Percentiles rank a stretch among this genome's conserved stretches.
These are phyloP conservation scores for Psophocarpus tetragonolobus DNA, from an alignment of 306 rosid genomes.

Conservation along the genomic window DNA sequence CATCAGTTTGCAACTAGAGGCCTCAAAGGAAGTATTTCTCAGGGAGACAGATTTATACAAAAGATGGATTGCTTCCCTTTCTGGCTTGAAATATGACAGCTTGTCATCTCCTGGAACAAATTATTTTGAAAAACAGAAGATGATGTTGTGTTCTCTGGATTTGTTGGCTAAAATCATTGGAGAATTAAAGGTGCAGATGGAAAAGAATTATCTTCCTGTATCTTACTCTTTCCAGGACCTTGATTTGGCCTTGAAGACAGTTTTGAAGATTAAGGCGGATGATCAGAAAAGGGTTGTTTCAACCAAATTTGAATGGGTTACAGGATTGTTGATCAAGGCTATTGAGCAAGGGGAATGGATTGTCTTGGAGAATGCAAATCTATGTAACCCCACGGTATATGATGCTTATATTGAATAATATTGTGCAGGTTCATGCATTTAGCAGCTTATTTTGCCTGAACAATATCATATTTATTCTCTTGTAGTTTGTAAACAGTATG, in stretches of 20 bases:
- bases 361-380: slow-evolving; percentile 89
- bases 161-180: slow-evolving; percentile 58
- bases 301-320: slow-evolving; percentile 89
- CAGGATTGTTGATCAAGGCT: slow-evolving; percentile 76
- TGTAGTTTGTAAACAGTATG: background rate
- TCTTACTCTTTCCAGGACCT: slow-evolving; percentile 55
- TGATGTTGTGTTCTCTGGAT: slow-evolving; percentile 49
- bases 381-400: slow-evolving; percentile 90
- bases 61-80: slow-evolving; percentile 59
- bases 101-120: slow-evolving; percentile 41
- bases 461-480: background rate
- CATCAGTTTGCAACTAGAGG: slow-evolving; percentile 50
- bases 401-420: background rate
- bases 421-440: slow-evolving; percentile 1
- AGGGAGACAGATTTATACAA: slow-evolving; percentile 42
- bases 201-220: slow-evolving; percentile 33
- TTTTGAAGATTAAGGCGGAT: slow-evolving; percentile 64
- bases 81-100: slow-evolving; percentile 44
- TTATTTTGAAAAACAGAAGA: slow-evolving; percentile 51
- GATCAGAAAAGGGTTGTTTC: slow-evolving; percentile 50
- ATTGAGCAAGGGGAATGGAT: slow-evolving; percentile 96
- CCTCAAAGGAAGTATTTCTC: slow-evolving; percentile 38
- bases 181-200: slow-evolving; percentile 50
- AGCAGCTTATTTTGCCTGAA: background rate
- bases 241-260: slow-evolving; percentile 51